Percentiles rank a stretch among this genome's conserved stretches.
Evolutionary conservation across 2,329 filamentous ascomycete genomes (phyloP).

Genomic region (Biscogniauxia sp.): DNA sequence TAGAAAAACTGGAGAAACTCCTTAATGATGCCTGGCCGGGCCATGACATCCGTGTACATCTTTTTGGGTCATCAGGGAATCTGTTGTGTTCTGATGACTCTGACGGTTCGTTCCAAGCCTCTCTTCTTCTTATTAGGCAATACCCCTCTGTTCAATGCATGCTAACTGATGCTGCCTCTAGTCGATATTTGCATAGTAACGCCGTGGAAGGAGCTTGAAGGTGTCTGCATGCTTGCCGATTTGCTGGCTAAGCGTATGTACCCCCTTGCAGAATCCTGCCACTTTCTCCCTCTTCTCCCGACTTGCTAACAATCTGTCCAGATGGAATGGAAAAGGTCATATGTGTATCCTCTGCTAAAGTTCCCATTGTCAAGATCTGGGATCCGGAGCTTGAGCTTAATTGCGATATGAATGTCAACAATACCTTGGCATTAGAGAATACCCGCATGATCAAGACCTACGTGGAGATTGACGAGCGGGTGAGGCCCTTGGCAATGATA

Average conservation of each 20-base stretch:
- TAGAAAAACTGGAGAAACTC: constrained; percentile 83
- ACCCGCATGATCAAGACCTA: constrained; percentile 98
- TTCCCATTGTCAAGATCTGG: constrained; percentile 98
- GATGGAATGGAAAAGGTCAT: constrained; percentile 97
- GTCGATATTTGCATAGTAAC: constrained; percentile 98
- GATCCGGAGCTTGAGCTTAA: constrained; percentile 86
- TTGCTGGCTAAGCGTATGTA: constrained; percentile 77
- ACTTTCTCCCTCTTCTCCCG: neutral
- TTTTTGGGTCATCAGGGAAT: constrained; percentile 98
- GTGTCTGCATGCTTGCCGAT: constrained; percentile 86
- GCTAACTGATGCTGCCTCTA: constrained; percentile 35
- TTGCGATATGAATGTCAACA: constrained; percentile 99
- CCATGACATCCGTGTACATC: constrained; percentile 81
- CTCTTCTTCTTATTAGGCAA: no score
- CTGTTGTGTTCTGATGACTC: constrained; percentile 92
- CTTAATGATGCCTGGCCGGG: constrained; percentile 92
- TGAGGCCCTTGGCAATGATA: constrained; percentile 91
- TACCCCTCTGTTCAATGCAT: no score
- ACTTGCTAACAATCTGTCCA: constrained; percentile 43
- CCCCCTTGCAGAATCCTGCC: constrained; percentile 14
- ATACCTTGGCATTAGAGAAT: constrained; percentile 90
- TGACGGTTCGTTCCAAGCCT: constrained; percentile 67
- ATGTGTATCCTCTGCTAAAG: constrained; percentile 91
- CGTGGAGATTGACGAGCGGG: constrained; percentile 86
- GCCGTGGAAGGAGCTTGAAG: constrained; percentile 80